These are phyloP conservation scores for Tetrapisispora phaffii DNA, from an alignment of 805 yeast genomes.

Conservation along the genomic window DNA sequence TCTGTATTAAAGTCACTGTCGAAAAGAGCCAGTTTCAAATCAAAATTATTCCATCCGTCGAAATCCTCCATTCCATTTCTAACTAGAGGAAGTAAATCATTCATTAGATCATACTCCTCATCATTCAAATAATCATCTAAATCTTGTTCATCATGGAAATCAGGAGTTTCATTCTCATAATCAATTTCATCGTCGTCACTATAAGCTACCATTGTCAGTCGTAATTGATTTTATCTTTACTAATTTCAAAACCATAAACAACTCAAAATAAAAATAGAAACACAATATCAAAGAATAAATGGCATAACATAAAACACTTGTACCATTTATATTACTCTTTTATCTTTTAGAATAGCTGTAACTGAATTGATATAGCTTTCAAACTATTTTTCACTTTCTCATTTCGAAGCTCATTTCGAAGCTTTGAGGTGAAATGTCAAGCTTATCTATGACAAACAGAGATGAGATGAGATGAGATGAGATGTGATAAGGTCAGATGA, in stretches of 20 bases:
- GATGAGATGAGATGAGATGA: conserved; percentile 6
- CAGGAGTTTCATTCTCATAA: conserved; percentile 27
- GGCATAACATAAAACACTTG: too few relatives aligned
- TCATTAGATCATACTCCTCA: conserved; percentile 33
- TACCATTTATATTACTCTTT: too few relatives aligned
- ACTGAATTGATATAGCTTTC: too few relatives aligned
- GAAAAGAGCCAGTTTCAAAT: conserved; percentile 45
- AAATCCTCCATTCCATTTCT: conserved; percentile 33
- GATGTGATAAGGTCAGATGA: too few relatives aligned
- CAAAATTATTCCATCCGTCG: conserved; percentile 34
- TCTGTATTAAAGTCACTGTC: conserved; percentile 41
- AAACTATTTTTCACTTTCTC: too few relatives aligned
- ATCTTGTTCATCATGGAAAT: conserved; percentile 33
- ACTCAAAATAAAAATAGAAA: too few relatives aligned
- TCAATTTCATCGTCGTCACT: conserved; percentile 21
- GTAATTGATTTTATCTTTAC: background rate
- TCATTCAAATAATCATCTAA: conserved; percentile 30
- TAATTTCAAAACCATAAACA: background rate
- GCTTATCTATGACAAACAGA: background rate
- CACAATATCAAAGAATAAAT: too few relatives aligned
- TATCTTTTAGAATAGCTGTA: too few relatives aligned
- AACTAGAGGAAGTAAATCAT: conserved; percentile 37
- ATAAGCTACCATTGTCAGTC: conserved; percentile 12
- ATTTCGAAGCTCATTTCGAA: too few relatives aligned
- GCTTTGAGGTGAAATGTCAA: too few relatives aligned